Evolutionary conservation across 2,329 filamentous ascomycete species (phyloP).

Genomic region (Curvularia lunata): DNA sequence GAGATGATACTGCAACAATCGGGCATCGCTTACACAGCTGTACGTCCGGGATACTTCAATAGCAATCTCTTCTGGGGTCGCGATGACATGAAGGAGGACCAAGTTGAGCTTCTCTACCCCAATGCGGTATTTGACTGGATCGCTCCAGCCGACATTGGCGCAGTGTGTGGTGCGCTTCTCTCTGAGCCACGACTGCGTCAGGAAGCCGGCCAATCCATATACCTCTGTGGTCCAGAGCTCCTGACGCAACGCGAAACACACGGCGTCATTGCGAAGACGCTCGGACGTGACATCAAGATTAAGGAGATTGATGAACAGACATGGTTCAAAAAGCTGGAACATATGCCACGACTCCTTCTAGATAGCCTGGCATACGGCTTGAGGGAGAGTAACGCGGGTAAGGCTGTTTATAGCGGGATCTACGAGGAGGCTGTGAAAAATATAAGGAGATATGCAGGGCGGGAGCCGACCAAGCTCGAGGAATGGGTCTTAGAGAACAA

Average conservation of each 20-base stretch:
- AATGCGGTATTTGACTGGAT: slow-evolving; percentile 51
- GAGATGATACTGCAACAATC: slow-evolving; percentile 54
- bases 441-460: slow-evolving; percentile 12
- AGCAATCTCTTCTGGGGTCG: slow-evolving; percentile 50
- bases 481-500: slow-evolving; percentile 15
- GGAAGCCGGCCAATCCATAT: slow-evolving; percentile 38
- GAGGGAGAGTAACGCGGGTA: slow-evolving; percentile 66
- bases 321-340: slow-evolving; percentile 2
- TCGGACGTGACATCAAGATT: slow-evolving; percentile 11
- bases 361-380: slow-evolving; percentile 5
- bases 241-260: slow-evolving; percentile 25
- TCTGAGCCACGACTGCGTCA: slow-evolving; percentile 33
- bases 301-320: slow-evolving; percentile 8
- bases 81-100: slow-evolving; percentile 34
- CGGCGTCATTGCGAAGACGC: slow-evolving; percentile 6
- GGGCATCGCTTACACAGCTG: slow-evolving; percentile 50
- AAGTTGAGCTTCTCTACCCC: slow-evolving; percentile 43
- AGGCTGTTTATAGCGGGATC: slow-evolving; percentile 29
- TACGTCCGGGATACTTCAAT: slow-evolving; percentile 55
- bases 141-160: slow-evolving; percentile 55
- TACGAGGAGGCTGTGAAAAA: slow-evolving; percentile 31
- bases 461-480: slow-evolving; percentile 10
- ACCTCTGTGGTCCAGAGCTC: slow-evolving; percentile 48
- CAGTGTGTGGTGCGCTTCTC: slow-evolving; percentile 51
- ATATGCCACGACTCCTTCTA: slow-evolving; percentile 8